Base-by-base conservation (phyloP, 208 protist genomes). In the Naegleria lovaniensis region DNA sequence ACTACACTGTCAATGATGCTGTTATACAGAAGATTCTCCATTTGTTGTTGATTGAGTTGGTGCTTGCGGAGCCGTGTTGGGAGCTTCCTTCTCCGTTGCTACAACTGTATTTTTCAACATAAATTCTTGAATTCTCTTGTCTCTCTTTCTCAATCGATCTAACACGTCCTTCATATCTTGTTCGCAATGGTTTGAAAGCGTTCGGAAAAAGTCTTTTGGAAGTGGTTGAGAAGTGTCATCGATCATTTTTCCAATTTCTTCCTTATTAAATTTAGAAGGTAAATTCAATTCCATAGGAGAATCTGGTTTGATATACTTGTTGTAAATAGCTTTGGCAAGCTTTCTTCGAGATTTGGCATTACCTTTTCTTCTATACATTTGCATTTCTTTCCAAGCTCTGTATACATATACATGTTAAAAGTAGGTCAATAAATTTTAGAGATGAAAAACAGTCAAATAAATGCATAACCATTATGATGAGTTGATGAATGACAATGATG, bases 201-300 rank as follows among this genome's bases (percentile, higher is more conserved):
- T 13, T 29, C 22, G 4, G 22, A 67, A 67, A 67, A 67, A 67
- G 2, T 67, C 55, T 29, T 67, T 67, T 29, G 55, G 22, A 29
- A 67, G 55, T 29, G 55, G 55, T 67, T 67, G 11, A 67, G 55
- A 29, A 13, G 22, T 29, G 22, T 67, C 55, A 67, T 67, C 55
- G 22, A 67, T 67, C 11, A 29, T 67, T 29, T 19, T 67, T 67
- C 55, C 55, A 67, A 67, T 67, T 67, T 67, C 55, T 67, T 67
- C 55, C 55, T 67, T 67, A 19, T 67, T 67, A 13, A 67, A 67
- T 19, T 67, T 67, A 19, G 55, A 67, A 40, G 75, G 75, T 13
- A 83, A 39, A 36, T 83, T 83, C 9, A 83, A 39, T 83, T 83
- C 75, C 75, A 83, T 40, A 83, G 75, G 75, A 83, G 75, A 16